phyloP scores from a whole-genome alignment of 306 rosid genomes.

The Acacia melanoxylon region DNA sequence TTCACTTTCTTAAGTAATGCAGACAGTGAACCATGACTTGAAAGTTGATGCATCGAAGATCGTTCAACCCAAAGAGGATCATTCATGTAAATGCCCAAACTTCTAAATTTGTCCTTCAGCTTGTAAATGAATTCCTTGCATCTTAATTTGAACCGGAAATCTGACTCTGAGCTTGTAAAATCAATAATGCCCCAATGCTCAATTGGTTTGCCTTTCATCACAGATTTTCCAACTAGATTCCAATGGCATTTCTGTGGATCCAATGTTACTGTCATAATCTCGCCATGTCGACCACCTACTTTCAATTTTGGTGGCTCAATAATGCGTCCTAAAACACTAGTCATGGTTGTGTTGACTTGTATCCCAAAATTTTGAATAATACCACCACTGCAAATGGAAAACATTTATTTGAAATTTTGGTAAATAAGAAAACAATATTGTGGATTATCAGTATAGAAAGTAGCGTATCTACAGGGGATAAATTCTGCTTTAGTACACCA shows the following conservation, averaged over 20 bases:
- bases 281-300: conserved; percentile 55
- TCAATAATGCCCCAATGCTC: conserved; percentile 66
- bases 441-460: no score
- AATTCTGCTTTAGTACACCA: no score
- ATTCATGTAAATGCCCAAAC: conserved; percentile 61
- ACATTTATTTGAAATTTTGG: conserved; percentile 9
- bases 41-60: conserved; percentile 54
- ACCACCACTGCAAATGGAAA: conserved; percentile 52
- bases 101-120: conserved; percentile 49
- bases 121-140: conserved; percentile 40
- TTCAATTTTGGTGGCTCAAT: conserved; percentile 72
- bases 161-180: conserved; percentile 38
- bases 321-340: conserved; percentile 59
- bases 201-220: conserved; percentile 63
- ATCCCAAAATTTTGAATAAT: conserved; percentile 59
- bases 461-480: no score
- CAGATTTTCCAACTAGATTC: conserved; percentile 64
- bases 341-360: conserved; percentile 55
- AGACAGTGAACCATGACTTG: conserved; percentile 31
- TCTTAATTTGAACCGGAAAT: conserved; percentile 25
- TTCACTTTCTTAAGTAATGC: conserved; percentile 48
- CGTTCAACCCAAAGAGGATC: conserved; percentile 45
- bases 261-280: conserved; percentile 35
- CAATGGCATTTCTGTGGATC: conserved; percentile 71
- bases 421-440: not conserved